Percentiles rank a stretch among this genome's conserved stretches.
These are phyloP conservation scores for Helianthus tuberosus DNA, from an alignment of 129 eudicot genomes.

Conservation along the genomic window DNA sequence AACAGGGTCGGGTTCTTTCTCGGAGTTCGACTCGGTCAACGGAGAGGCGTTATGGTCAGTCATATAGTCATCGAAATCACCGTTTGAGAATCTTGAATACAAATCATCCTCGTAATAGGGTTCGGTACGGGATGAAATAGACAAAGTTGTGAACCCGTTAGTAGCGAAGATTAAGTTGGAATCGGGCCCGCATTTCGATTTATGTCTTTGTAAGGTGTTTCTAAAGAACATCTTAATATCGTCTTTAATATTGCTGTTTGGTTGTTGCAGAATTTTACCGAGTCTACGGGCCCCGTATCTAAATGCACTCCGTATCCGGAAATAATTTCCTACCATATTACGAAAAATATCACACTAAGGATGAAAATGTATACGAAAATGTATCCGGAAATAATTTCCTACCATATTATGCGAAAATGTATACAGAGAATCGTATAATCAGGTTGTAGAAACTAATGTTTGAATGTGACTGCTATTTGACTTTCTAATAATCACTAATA, in stretches of 20 bases:
- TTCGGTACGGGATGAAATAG: slow-evolving; percentile 44
- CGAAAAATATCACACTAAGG: too few species aligned
- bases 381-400: too few species aligned
- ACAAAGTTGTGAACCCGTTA: slow-evolving; percentile 25
- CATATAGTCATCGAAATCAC: slow-evolving; percentile 48
- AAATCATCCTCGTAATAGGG: slow-evolving; percentile 49
- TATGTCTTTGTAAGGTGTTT: slow-evolving; percentile 72
- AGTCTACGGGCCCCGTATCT: slow-evolving; percentile 84
- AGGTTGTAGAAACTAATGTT: too few species aligned
- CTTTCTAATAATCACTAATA: too few species aligned
- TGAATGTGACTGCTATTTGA: too few species aligned
- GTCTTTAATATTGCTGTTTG: slow-evolving; percentile 45
- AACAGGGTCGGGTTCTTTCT: slow-evolving; percentile 21
- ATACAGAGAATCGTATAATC: too few species aligned
- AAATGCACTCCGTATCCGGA: slow-evolving; percentile 83
- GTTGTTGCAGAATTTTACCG: slow-evolving; percentile 56
- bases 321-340: slow-evolving; percentile 57
- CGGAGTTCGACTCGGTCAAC: slow-evolving; percentile 1
- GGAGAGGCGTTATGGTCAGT: slow-evolving; percentile 21
- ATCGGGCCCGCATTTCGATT: slow-evolving; percentile 34
- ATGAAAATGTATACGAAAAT: too few species aligned
- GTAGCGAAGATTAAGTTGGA: slow-evolving; percentile 29
- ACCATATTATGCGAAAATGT: too few species aligned
- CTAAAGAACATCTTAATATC: slow-evolving; percentile 62
- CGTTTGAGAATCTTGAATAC: slow-evolving; percentile 39